Percentiles rank a stretch among this genome's conserved stretches.
Evolutionary conservation across 108 stramenopile species (phyloP).

Genomic region (Fistulifera pelliculosa): DNA sequence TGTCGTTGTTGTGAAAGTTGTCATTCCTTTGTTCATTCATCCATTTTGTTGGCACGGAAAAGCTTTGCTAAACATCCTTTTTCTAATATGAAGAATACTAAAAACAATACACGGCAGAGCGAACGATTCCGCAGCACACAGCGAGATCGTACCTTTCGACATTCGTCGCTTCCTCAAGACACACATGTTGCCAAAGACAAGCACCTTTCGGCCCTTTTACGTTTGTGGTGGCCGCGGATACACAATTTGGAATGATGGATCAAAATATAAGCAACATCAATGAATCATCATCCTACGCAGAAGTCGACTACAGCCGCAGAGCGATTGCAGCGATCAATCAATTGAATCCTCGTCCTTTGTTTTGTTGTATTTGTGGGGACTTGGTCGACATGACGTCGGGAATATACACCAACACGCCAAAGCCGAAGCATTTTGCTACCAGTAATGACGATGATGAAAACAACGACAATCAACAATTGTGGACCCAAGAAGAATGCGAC

Average conservation of each 20-base stretch:
- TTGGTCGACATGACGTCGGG: slow-evolving; percentile 45
- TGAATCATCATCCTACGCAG: slow-evolving; percentile 12
- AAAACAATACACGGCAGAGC: background rate
- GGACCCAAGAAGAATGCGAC: slow-evolving; percentile 49
- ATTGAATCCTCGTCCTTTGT: slow-evolving; percentile 43
- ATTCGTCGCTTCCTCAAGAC: background rate
- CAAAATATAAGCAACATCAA: slow-evolving; percentile 10
- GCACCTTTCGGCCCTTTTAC: slow-evolving; percentile 6
- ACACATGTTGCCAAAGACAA: background rate
- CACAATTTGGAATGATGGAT: slow-evolving; percentile 50
- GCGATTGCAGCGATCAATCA: slow-evolving; percentile 46
- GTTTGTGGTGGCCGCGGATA: slow-evolving; percentile 62
- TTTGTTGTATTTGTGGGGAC: slow-evolving; percentile 71
- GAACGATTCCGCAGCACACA: background rate
- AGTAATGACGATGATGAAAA: background rate
- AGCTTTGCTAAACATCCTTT: no score
- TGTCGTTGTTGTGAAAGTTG: no score
- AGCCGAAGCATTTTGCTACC: no score
- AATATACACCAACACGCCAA: background rate
- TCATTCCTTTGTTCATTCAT: no score
- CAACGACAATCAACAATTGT: background rate
- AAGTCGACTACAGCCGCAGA: slow-evolving; percentile 39
- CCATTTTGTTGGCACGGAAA: no score
- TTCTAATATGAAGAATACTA: no score
- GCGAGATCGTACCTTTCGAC: background rate